A percentile compares a stretch with the other conserved stretches of the same genome.
Evolutionary conservation across 495 filamentous ascomycete species (phyloP).

Genomic region (Neurospora sp.): DNA sequence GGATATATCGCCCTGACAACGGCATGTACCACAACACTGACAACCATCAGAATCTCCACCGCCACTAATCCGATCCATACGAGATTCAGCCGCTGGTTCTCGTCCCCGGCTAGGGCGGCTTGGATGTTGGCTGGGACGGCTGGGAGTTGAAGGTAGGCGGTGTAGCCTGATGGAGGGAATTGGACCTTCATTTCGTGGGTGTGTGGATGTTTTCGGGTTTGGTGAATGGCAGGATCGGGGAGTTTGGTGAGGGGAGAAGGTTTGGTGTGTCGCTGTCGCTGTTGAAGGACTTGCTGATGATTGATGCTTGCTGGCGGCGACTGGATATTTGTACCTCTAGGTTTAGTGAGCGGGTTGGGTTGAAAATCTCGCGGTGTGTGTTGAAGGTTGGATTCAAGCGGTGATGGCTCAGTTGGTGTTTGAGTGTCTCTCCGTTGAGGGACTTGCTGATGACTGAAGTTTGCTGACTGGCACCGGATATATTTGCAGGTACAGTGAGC

Average conservation of each 20-base stretch:
- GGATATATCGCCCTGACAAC: constrained; percentile 13
- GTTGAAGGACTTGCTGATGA: background rate
- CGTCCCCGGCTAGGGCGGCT: constrained; percentile 20
- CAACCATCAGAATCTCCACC: constrained; percentile 32
- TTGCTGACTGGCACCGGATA: background rate
- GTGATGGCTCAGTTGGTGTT: background rate
- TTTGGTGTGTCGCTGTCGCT: background rate
- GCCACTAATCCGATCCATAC: constrained; percentile 36
- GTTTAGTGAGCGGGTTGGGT: background rate
- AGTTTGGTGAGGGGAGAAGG: no score
- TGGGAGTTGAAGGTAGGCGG: constrained; percentile 3
- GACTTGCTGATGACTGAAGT: background rate
- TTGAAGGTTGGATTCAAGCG: background rate
- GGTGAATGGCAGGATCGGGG: background rate
- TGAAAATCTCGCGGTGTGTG: background rate
- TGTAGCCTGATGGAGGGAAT: background rate
- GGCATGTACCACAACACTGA: constrained; percentile 21
- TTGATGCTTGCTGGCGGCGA: background rate
- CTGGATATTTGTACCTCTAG: no score
- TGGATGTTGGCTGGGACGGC: constrained; percentile 11
- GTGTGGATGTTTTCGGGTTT: background rate
- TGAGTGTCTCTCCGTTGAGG: background rate
- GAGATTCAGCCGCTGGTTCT: constrained; percentile 32
- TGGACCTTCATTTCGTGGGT: background rate
- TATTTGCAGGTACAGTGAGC: background rate